Evolutionary conservation across 176 grass and related monocot genomes (phyloP), one percentile per base, ranked within the genome.

Genomic region (Hordeum marinum): DNA sequence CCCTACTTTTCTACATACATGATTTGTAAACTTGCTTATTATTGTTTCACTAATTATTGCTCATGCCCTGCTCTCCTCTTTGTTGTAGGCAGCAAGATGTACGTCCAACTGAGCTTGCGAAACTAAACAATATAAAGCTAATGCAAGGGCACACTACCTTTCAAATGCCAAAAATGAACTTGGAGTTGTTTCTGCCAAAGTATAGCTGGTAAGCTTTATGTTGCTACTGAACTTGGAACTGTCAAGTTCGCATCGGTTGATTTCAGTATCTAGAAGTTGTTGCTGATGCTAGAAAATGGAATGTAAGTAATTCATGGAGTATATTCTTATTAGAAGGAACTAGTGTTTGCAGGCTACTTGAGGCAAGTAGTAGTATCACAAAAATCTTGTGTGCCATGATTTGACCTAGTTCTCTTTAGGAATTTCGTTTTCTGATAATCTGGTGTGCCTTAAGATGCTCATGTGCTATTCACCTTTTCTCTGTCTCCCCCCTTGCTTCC

Each of bases 111-210:
- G 96, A 98, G 92, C 95, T 69, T 90, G 89, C 24, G 26, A 85
- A 68, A 83, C 93, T 93, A 91, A 87, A 86, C 75, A 42, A 45
- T 9, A 10, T 71, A 62, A 90, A 98, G 96, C 93, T 98, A 93
- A 98, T 90, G 96, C 93, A 89, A 93, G 93, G 84, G 93, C 93
- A 20, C 93, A 98, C 88, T 95, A 98, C 73, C 93, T 98, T 92
- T 98, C 96, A 34, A 98, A 93, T 24, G 96, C 96, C 1, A 87
- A 95, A 54, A 93, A 93, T 82, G 96, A 98, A 87, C 87, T 98
- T 32, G 93, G 96, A 75, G 93, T 98, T 15, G 96, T 95, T 75
- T 93, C 91, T 78, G 93, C 96, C 93, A 98, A 88, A 98, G 96
- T 83, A 90, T 95, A 85, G 76, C 91, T 77, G 95, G 95, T 98